Conservation (phyloP, 1,284 basidiomycete genomes). For the Naganishia sp. region DNA sequence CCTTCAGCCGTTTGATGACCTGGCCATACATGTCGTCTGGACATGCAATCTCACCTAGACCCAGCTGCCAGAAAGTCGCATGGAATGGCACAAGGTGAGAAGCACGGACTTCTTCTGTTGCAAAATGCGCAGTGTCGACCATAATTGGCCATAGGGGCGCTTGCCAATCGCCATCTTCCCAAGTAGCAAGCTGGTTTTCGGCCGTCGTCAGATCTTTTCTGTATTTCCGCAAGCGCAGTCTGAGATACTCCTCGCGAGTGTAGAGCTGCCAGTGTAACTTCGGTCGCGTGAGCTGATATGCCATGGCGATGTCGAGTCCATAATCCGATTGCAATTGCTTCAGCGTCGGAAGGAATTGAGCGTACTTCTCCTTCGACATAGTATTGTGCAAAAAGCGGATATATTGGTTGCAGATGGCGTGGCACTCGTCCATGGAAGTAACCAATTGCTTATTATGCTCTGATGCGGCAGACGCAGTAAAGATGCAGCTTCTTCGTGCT, state of each 20-base stretch:
- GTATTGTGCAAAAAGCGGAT: conserved; percentile 56
- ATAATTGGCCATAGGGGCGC: conserved; percentile 30
- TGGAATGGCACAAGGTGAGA: conserved; percentile 67
- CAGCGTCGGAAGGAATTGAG: conserved; percentile 62
- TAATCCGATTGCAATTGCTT: conserved; percentile 70
- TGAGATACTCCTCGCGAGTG: conserved; percentile 31
- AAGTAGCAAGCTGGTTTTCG: conserved; percentile 17
- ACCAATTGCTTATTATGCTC: conserved; percentile 79
- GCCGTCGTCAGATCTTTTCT: conserved; percentile 22
- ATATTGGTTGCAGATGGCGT: conserved; percentile 60
- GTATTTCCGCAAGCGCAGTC: conserved; percentile 26
- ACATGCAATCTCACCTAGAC: conserved; percentile 79
- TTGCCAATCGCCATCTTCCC: conserved; percentile 29
- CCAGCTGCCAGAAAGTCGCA: conserved; percentile 90
- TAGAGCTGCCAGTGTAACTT: conserved; percentile 57
- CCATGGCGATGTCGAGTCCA: conserved; percentile 75
- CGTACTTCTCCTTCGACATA: conserved; percentile 51
- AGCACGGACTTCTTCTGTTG: conserved; percentile 19
- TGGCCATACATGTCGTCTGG: conserved; percentile 56
- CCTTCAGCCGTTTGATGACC: conserved; percentile 50
- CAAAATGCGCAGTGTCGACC: conserved; percentile 26
- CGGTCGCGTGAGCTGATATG: conserved; percentile 88
- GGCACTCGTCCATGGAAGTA: conserved; percentile 75
- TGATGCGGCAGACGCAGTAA: conserved; percentile 61
- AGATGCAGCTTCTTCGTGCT: conserved; percentile 78